A percentile compares a stretch with the other conserved stretches of the same genome.
Conservation (phyloP, 2,329 filamentous ascomycete species). For the Albophoma yamanashiensis region DNA sequence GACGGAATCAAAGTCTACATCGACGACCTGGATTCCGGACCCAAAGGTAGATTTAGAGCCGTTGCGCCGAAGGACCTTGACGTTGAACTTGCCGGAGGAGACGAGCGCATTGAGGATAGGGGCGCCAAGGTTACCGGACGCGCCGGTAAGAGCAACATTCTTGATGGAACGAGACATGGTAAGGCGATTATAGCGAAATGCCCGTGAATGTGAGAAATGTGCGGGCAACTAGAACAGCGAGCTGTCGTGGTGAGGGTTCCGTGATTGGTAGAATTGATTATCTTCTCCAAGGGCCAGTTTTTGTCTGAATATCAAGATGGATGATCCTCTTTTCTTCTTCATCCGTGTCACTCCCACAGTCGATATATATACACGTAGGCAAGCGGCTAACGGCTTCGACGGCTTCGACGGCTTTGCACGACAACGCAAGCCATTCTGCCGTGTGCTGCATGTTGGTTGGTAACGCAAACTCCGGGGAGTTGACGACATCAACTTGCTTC, state of each 20-base stretch:
- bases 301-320: background rate
- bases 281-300: no score
- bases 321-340: background rate
- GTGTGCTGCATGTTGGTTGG: background rate
- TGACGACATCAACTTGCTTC: background rate
- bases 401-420: background rate
- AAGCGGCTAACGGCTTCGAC: background rate
- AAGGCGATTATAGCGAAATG: background rate
- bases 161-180: conserved; percentile 20
- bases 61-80: conserved; percentile 23
- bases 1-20: conserved; percentile 29
- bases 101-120: conserved; percentile 18
- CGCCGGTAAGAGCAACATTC: conserved; percentile 27
- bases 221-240: background rate
- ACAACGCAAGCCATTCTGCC: background rate
- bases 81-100: conserved; percentile 20
- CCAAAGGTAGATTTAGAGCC: conserved; percentile 28
- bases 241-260: background rate
- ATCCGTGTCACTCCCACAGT: background rate
- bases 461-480: background rate
- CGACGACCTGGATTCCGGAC: conserved; percentile 15
- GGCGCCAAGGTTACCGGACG: conserved; percentile 22
- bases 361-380: background rate
- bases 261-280: no score
- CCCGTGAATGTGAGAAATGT: background rate